Evolutionary conservation across 352 stramenopile species (phyloP).

Genomic region (Phytophthora podocarpi): DNA sequence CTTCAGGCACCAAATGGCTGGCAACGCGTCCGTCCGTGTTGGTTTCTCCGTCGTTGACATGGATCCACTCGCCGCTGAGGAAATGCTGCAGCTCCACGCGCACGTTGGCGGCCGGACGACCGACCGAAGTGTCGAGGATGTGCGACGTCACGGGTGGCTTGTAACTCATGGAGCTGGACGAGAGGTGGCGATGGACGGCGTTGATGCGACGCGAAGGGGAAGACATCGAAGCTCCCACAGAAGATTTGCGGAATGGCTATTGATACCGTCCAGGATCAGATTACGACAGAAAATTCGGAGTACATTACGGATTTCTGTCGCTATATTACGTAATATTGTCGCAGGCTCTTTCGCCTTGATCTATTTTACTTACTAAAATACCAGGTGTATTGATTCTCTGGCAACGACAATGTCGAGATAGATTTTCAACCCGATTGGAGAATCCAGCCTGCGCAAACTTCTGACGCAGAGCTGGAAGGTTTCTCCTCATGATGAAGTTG

Average conservation of each 20-base stretch:
- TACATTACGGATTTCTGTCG: background rate
- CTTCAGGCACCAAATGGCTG: slow-evolving; percentile 52
- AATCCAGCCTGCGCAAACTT: slow-evolving; percentile 36
- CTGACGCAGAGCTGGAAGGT: slow-evolving; percentile 35
- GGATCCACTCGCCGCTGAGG: slow-evolving; percentile 37
- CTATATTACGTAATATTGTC: background rate
- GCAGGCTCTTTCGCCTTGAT: background rate
- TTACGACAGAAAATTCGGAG: background rate
- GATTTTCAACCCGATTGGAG: slow-evolving; percentile 50
- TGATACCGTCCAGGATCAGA: too few species aligned
- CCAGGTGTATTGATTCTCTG: slow-evolving; percentile 1
- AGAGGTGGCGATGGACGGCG: slow-evolving; percentile 27
- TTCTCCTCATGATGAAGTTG: slow-evolving; percentile 45
- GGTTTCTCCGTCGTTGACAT: slow-evolving; percentile 55
- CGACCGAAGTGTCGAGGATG: slow-evolving; percentile 85
- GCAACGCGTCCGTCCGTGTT: slow-evolving; percentile 75
- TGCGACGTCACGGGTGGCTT: slow-evolving; percentile 85
- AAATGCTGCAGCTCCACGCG: slow-evolving; percentile 69
- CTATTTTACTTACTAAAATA: too few species aligned
- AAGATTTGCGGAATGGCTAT: background rate
- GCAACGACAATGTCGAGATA: slow-evolving; percentile 56
- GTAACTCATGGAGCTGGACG: slow-evolving; percentile 48
- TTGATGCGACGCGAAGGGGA: slow-evolving; percentile 17
- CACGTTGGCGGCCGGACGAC: slow-evolving; percentile 71
- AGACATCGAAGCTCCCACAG: slow-evolving; percentile 4